Evolutionary conservation across 352 stramenopile genomes (phyloP).

Genomic region (Pythium phragmitis): DNA sequence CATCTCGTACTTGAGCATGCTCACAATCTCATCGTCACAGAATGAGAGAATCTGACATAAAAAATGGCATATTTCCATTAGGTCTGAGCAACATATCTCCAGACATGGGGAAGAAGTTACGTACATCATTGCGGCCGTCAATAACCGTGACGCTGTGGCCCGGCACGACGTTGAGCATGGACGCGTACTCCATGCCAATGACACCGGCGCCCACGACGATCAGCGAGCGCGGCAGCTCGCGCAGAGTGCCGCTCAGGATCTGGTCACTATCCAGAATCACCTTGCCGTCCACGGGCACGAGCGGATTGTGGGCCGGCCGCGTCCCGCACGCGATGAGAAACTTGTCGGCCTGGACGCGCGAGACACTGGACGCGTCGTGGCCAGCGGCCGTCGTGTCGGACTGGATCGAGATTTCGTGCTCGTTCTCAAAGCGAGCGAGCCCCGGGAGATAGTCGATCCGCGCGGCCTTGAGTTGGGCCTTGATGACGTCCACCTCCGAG

Average conservation of each 20-base stretch:
- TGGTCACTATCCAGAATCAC: slow-evolving; percentile 86
- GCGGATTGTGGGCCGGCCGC: slow-evolving; percentile 66
- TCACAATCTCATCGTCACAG: slow-evolving; percentile 63
- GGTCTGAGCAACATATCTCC: neutral
- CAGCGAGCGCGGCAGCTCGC: slow-evolving; percentile 59
- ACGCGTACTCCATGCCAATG: slow-evolving; percentile 92
- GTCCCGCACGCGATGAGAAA: slow-evolving; percentile 88
- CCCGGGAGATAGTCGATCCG: slow-evolving; percentile 69
- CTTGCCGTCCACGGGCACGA: slow-evolving; percentile 87
- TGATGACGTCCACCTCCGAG: slow-evolving; percentile 82
- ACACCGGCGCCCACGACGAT: slow-evolving; percentile 85
- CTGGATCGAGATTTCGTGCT: slow-evolving; percentile 77
- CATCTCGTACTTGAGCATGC: slow-evolving; percentile 90
- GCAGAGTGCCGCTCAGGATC: slow-evolving; percentile 73
- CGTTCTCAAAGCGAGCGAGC: slow-evolving; percentile 67
- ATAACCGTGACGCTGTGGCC: slow-evolving; percentile 89
- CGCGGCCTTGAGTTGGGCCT: slow-evolving; percentile 73
- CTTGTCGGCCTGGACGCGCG: slow-evolving; percentile 49
- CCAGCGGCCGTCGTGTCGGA: slow-evolving; percentile 25
- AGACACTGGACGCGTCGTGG: slow-evolving; percentile 12
- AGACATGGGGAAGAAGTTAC: neutral
- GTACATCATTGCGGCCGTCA: slow-evolving; percentile 49
- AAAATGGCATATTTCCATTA: neutral
- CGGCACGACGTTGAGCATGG: slow-evolving; percentile 91
- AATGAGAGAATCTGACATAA: slow-evolving; percentile 4